Evolutionary conservation across 805 yeast genomes (phyloP), one percentile per base, ranked within the genome.

Genomic region (Saccharomyces paradoxus): DNA sequence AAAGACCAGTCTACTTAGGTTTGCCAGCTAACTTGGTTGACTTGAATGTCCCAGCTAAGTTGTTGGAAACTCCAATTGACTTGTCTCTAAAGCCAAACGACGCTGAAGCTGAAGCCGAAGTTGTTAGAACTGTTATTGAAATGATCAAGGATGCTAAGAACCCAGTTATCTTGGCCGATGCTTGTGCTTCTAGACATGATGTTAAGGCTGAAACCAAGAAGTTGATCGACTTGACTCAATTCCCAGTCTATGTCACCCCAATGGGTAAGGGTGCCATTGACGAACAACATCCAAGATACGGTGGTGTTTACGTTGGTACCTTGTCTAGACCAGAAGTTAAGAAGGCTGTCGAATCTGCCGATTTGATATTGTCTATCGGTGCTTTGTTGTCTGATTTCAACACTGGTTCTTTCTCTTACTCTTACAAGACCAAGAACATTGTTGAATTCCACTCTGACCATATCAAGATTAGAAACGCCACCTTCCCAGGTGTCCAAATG

Each of bases 181-280:
- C 94, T 26, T 86, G 95, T 76, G 88, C 88, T 46, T 71, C 82
- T 22, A 78, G 94, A 70, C 91, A 86, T 69, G 73, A 74, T 58
- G 81, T 82, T 54, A 75, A 75, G 57, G 64, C 67, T 5, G 86
- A 83, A 68, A 83, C 84, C 48, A 72, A 71, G 51, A 68, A 74
- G 56, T 76, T 87, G 62, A 81, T 82, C 48, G 76, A 78, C 41
- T 68, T 72, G 52, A 85, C 92, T 17, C 79, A 83, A 64, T 86
- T 82, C 79, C 90, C 91, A 14, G 82, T 83, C 30, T 87, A 80
- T 67, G 83, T 84, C 49, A 87, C 95, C 22, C 94, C 95, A 56
- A 86, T 87, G 91, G 95, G 92, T 67, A 87, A 87, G 70, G 84
- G 88, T 50, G 75, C 80, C 6, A 78, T 86, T 58, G 81, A 84